phyloP scores from a whole-genome alignment of 495 filamentous ascomycete genomes.

The Annulohypoxylon stygium region DNA sequence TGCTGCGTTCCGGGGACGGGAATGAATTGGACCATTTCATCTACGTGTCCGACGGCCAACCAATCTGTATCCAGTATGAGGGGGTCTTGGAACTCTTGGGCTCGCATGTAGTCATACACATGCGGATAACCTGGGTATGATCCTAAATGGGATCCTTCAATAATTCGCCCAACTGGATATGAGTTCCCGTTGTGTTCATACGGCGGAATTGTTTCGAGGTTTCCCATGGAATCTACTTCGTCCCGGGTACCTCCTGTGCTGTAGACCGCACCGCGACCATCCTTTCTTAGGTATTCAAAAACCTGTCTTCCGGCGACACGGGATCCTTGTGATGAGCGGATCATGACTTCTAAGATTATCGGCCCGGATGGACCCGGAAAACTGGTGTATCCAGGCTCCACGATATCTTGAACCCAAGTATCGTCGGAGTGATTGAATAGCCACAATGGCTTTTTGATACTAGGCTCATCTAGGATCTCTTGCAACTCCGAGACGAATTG shows the following conservation, averaged over 20 bases:
- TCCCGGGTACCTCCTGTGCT: conserved; percentile 17
- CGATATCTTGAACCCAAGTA: conserved; percentile 17
- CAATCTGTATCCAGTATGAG: conserved; percentile 8
- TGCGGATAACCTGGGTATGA: conserved; percentile 12
- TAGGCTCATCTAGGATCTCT: not conserved
- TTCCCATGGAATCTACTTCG: conserved; percentile 19
- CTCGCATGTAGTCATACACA: conserved; percentile 13
- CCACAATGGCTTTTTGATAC: conserved; percentile 9
- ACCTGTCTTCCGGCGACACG: conserved; percentile 17
- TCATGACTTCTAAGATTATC: conserved; percentile 12
- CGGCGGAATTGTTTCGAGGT: conserved; percentile 18
- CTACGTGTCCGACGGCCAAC: conserved; percentile 18
- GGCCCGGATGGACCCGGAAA: conserved; percentile 12
- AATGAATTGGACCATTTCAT: conserved; percentile 15
- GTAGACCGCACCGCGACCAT: conserved; percentile 11
- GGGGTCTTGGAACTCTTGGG: conserved; percentile 14
- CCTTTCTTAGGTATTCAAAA: conserved; percentile 15
- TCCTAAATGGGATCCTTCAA: conserved; percentile 15
- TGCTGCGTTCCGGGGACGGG: not conserved
- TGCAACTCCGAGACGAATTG: not conserved
- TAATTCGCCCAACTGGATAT: conserved; percentile 1
- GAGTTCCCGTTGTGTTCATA: not conserved
- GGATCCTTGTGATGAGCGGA: conserved; percentile 15
- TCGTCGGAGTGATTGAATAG: conserved; percentile 22
- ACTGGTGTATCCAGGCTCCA: conserved; percentile 15